Percentiles rank a stretch among this genome's conserved stretches.
phyloP scores from a whole-genome alignment of 371 early-diverging fungal species.

The Saksenaea vasiformis region DNA sequence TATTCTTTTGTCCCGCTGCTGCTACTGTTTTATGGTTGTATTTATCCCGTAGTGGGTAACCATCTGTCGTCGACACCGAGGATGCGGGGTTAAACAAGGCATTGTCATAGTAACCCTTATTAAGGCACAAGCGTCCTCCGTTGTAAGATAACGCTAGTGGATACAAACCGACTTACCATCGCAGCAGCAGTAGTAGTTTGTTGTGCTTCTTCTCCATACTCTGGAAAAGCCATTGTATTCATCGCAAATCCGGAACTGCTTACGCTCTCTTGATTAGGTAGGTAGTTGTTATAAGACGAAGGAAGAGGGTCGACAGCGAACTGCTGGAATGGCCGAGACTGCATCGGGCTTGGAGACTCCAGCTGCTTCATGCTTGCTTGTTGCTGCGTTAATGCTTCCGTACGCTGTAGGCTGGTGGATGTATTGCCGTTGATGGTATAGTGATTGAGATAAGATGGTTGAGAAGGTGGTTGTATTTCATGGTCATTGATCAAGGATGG shows the following conservation, averaged over 20 bases:
- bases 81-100: constrained; percentile 43
- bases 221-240: constrained; percentile 69
- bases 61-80: constrained; percentile 40
- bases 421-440: constrained; percentile 8
- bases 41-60: constrained; percentile 36
- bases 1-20: constrained; percentile 16
- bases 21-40: constrained; percentile 16
- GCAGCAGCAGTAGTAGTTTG: constrained; percentile 39
- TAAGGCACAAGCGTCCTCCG: constrained; percentile 7
- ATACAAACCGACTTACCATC: constrained; percentile 29
- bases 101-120: constrained; percentile 61
- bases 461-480: constrained; percentile 12
- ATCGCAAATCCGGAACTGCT: constrained; percentile 71
- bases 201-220: constrained; percentile 50
- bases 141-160: constrained; percentile 17
- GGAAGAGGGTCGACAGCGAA: constrained; percentile 55
- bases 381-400: not conserved
- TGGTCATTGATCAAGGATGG: constrained; percentile 11
- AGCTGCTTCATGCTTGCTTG: not conserved
- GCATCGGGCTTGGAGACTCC: constrained; percentile 13
- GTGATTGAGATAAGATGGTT: constrained; percentile 8
- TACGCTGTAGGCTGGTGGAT: not conserved
- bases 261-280: constrained; percentile 55
- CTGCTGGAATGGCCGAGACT: constrained; percentile 24
- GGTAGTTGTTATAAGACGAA: constrained; percentile 58